These are phyloP conservation scores for Meyerozyma elateridarum DNA, from an alignment of 1,139 yeast genomes.

Conservation along the genomic window DNA sequence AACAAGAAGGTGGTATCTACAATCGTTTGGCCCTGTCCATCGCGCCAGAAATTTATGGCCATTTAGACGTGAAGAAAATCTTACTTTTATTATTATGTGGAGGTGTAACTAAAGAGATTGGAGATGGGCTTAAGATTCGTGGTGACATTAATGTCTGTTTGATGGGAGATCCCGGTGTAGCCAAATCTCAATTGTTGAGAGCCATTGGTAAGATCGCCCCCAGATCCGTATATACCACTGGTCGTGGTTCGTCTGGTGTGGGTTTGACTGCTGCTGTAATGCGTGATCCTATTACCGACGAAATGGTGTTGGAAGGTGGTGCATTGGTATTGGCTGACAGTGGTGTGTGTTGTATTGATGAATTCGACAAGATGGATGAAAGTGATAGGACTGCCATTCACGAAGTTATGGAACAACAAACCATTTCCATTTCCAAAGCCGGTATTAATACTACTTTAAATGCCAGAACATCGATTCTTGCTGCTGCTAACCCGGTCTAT, in stretches of 20 bases:
- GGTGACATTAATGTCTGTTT: slow-evolving; percentile 95
- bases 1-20: slow-evolving; percentile 63
- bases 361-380: slow-evolving; percentile 98
- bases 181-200: slow-evolving; percentile 92
- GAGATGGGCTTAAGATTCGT: slow-evolving; percentile 95
- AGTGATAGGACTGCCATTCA: slow-evolving; percentile 95
- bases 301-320: slow-evolving; percentile 98
- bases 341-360: slow-evolving; percentile 98
- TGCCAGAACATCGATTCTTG: slow-evolving; percentile 92
- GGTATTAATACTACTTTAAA: slow-evolving; percentile 96
- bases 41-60: slow-evolving; percentile 98
- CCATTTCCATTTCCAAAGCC: slow-evolving; percentile 95
- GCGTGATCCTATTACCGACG: slow-evolving; percentile 98
- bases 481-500: slow-evolving; percentile 96
- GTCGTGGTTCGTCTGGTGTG: slow-evolving; percentile 98
- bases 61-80: slow-evolving; percentile 89
- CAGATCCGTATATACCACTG: slow-evolving; percentile 95
- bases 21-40: slow-evolving; percentile 79
- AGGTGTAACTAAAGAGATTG: slow-evolving; percentile 91
- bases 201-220: slow-evolving; percentile 93
- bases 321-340: slow-evolving; percentile 96
- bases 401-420: slow-evolving; percentile 99
- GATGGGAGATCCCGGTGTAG: slow-evolving; percentile 99
- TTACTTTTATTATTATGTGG: slow-evolving; percentile 80
- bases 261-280: slow-evolving; percentile 99